Evolutionary conservation across 2,329 filamentous ascomycete genomes (phyloP).

Genomic region (Dactylellina drechsleri): DNA sequence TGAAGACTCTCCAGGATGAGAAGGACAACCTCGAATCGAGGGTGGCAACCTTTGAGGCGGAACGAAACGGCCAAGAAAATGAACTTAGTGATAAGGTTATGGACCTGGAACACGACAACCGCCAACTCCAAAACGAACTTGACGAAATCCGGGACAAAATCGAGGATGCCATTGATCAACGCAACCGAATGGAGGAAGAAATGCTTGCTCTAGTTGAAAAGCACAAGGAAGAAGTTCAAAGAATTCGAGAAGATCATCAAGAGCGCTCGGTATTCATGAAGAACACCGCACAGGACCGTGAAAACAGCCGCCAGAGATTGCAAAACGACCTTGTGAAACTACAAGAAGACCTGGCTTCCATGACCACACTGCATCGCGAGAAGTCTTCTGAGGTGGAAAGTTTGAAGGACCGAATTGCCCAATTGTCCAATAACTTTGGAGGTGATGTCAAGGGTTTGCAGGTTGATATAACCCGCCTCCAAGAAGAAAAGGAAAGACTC

Average conservation of each 20-base stretch:
- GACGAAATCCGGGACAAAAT: conserved; percentile 69
- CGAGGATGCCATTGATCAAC: conserved; percentile 68
- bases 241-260: conserved; percentile 56
- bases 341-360: conserved; percentile 67
- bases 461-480: conserved; percentile 60
- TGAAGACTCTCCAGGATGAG: conserved; percentile 49
- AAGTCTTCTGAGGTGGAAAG: conserved; percentile 63
- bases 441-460: conserved; percentile 56
- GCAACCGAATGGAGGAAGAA: conserved; percentile 69
- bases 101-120: conserved; percentile 69
- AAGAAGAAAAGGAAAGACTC: conserved; percentile 56
- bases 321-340: conserved; percentile 68
- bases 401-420: conserved; percentile 60
- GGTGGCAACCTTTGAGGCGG: conserved; percentile 31
- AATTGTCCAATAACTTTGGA: conserved; percentile 58
- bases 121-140: conserved; percentile 67
- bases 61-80: conserved; percentile 62
- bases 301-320: conserved; percentile 74
- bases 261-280: conserved; percentile 80
- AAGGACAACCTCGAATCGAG: conserved; percentile 41
- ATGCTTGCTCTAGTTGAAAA: conserved; percentile 66
- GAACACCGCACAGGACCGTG: conserved; percentile 77
- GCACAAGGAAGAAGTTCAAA: conserved; percentile 79
- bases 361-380: conserved; percentile 63
- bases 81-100: conserved; percentile 68